Percentiles rank a stretch among this genome's conserved stretches.
Conservation (phyloP, 139 green algal genomes). For the Closterium sp. region DNA sequence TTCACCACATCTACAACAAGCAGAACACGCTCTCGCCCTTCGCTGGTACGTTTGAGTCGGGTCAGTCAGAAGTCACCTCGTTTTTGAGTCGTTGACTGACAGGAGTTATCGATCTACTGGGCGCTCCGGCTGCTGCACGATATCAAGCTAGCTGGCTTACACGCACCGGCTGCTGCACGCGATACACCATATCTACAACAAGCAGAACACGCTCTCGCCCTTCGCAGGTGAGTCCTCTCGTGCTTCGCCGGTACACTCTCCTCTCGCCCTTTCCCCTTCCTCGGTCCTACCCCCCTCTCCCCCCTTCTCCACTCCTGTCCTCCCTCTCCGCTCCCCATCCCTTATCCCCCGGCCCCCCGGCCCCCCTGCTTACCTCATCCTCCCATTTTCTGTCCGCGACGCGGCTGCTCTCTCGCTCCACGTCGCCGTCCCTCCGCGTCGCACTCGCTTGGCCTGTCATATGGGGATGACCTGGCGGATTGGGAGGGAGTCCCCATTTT, state of each 20-base stretch:
- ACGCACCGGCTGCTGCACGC: slow-evolving; percentile 76
- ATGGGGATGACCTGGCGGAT: no score
- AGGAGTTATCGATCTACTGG: slow-evolving; percentile 95
- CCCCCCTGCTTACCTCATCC: no score
- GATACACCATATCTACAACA: slow-evolving; percentile 98
- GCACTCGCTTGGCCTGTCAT: not conserved
- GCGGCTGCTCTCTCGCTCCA: no score
- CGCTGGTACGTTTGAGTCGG: slow-evolving; percentile 57
- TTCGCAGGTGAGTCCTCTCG: slow-evolving; percentile 85
- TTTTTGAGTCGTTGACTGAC: no score
- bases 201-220: slow-evolving; percentile 92
- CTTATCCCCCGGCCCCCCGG: no score
- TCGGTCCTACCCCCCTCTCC: no score
- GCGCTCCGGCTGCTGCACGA: slow-evolving; percentile 86
- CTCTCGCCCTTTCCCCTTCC: not conserved
- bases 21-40: slow-evolving; percentile 93
- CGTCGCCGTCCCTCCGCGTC: no score
- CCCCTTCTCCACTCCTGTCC: no score
- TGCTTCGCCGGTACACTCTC: slow-evolving; percentile 88
- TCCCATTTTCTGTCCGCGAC: no score
- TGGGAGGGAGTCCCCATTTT: no score
- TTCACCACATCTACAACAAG: slow-evolving; percentile 99
- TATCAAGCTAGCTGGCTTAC: slow-evolving; percentile 67
- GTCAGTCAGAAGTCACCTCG: no score
- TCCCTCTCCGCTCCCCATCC: no score